A percentile compares a stretch with the other conserved stretches of the same genome.
phyloP scores from a whole-genome alignment of 805 yeast genomes.

The Candida chilensis region DNA sequence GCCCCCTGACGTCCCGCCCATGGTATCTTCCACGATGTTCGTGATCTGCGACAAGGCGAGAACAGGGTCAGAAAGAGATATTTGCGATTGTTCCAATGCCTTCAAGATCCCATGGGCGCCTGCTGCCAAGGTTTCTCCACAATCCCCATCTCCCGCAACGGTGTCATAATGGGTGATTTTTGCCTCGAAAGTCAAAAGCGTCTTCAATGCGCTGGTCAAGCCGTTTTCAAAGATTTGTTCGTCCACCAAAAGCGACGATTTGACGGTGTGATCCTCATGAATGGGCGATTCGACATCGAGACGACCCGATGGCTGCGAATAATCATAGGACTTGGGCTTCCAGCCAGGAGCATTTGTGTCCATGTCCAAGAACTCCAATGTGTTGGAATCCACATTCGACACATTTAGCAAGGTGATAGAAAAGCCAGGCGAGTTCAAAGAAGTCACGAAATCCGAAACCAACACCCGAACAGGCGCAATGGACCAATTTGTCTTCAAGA shows the following conservation, averaged over 20 bases:
- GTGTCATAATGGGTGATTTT: conserved; percentile 80
- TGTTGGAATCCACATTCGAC: conserved; percentile 32
- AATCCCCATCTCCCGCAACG: conserved; percentile 93
- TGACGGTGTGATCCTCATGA: conserved; percentile 11
- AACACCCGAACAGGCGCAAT: conserved; percentile 61
- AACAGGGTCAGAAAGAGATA: conserved; percentile 39
- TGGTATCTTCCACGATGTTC: conserved; percentile 76
- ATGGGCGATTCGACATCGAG: conserved; percentile 17
- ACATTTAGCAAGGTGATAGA: conserved; percentile 75
- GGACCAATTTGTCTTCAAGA: conserved; percentile 41
- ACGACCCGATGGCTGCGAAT: conserved; percentile 19
- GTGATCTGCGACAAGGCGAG: conserved; percentile 64
- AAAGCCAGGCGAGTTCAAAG: conserved; percentile 89
- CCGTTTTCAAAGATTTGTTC: conserved; percentile 38
- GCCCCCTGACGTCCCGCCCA: conserved; percentile 98
- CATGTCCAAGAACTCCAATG: conserved; percentile 51
- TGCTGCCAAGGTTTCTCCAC: conserved; percentile 82
- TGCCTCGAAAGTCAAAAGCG: conserved; percentile 46
- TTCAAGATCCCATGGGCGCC: conserved; percentile 71
- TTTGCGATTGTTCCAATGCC: conserved; percentile 29
- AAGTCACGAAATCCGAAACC: conserved; percentile 78
- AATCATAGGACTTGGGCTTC: conserved; percentile 41
- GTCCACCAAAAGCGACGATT: conserved; percentile 19
- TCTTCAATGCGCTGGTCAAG: conserved; percentile 31
- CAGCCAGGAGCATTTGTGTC: conserved; percentile 82